Evolutionary conservation across 768 basidiomycete genomes (phyloP).

Genomic region (Tulasnella sp.): DNA sequence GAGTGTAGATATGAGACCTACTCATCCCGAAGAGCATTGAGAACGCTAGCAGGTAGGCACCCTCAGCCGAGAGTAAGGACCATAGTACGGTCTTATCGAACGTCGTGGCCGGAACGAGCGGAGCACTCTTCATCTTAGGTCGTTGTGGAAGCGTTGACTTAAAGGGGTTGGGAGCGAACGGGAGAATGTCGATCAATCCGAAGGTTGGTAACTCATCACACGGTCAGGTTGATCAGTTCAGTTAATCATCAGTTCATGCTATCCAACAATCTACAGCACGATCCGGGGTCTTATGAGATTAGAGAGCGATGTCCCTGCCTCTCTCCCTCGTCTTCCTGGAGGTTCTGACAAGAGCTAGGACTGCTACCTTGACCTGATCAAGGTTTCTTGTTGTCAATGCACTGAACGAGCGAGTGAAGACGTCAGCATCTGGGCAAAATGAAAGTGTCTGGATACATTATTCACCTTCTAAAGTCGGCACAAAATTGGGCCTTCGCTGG

Average conservation of each 20-base stretch:
- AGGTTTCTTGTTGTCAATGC: slow-evolving; percentile 52
- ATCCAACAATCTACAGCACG: too few relatives aligned
- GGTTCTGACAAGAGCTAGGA: slow-evolving; percentile 57
- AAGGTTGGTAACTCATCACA: too few relatives aligned
- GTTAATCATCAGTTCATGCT: too few relatives aligned
- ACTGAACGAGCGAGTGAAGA: slow-evolving; percentile 30
- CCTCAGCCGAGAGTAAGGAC: background rate
- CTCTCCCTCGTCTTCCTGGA: slow-evolving; percentile 39
- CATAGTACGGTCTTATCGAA: too few relatives aligned
- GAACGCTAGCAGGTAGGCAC: slow-evolving; percentile 3
- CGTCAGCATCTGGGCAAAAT: background rate
- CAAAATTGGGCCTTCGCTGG: slow-evolving; percentile 65
- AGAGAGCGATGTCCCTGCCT: slow-evolving; percentile 3
- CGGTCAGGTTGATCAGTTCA: too few relatives aligned
- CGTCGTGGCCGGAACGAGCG: too few relatives aligned
- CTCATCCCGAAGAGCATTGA: slow-evolving; percentile 7
- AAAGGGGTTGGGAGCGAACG: too few relatives aligned
- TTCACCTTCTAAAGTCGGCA: slow-evolving; percentile 62
- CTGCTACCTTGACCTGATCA: slow-evolving; percentile 75
- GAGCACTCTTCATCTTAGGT: too few relatives aligned
- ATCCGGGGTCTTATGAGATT: too few relatives aligned
- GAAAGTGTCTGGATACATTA: slow-evolving; percentile 18
- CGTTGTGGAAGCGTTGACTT: too few relatives aligned
- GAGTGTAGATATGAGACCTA: background rate
- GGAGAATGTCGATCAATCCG: too few relatives aligned